Percentiles rank a stretch among this genome's conserved stretches.
Conservation (phyloP, 1,139 yeast species). For the Hyphopichia burtonii region DNA sequence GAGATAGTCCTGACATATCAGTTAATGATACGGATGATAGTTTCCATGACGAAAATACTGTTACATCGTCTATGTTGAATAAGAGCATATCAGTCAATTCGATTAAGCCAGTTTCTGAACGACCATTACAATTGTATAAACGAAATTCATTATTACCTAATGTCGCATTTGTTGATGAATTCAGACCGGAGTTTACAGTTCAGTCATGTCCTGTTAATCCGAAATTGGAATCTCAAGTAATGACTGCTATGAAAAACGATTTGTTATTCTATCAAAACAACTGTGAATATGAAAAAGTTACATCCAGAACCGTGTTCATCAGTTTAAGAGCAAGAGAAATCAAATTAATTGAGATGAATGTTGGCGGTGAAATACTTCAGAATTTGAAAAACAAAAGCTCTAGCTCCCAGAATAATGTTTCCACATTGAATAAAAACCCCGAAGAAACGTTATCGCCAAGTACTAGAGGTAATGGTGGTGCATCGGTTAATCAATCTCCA, state of each 20-base stretch:
- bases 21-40: not conserved
- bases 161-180: conserved; percentile 53
- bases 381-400: not conserved
- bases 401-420: not conserved
- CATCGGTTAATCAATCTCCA: not conserved
- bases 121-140: not conserved
- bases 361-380: conserved; percentile 4
- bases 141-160: conserved; percentile 29
- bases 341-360: conserved; percentile 46
- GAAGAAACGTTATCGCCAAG: not conserved
- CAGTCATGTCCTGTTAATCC: conserved; percentile 51
- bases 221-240: conserved; percentile 52
- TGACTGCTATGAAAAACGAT: conserved; percentile 57
- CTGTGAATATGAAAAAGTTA: conserved; percentile 30
- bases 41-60: conserved; percentile 1
- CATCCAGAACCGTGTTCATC: conserved; percentile 39
- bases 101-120: not conserved
- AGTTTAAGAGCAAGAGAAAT: conserved; percentile 59
- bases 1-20: not conserved
- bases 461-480: not conserved
- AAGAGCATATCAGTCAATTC: not conserved
- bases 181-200: conserved; percentile 49
- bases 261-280: conserved; percentile 43
- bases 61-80: conserved; percentile 1
- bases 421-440: not conserved